A percentile compares a stretch with the other conserved stretches of the same genome.
These are phyloP conservation scores for Apiosordaria backusii DNA, from an alignment of 495 filamentous ascomycete species.

Conservation along the genomic window DNA sequence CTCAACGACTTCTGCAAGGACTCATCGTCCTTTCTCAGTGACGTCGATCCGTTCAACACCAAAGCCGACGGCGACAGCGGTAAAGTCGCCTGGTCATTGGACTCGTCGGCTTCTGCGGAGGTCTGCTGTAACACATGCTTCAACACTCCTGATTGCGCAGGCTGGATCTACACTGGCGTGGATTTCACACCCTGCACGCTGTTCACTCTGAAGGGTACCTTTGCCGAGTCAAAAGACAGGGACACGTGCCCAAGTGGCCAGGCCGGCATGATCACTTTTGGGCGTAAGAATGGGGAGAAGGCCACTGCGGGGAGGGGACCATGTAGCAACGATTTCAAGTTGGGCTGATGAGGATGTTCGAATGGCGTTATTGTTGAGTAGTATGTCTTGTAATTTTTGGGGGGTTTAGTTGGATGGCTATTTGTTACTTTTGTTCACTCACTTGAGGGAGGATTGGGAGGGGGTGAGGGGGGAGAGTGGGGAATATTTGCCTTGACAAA, in stretches of 20 bases:
- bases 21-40: slow-evolving; percentile 17
- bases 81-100: too few relatives aligned
- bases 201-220: slow-evolving; percentile 7
- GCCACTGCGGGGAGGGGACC: slow-evolving; percentile 20
- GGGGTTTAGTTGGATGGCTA: not conserved
- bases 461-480: too few relatives aligned
- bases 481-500: not conserved
- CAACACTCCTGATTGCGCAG: slow-evolving; percentile 16
- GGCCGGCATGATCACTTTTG: slow-evolving; percentile 11
- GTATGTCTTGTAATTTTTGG: not conserved
- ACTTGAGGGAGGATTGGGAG: not conserved
- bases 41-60: not conserved
- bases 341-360: not conserved
- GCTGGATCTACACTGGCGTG: slow-evolving; percentile 22
- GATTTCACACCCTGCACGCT: slow-evolving; percentile 25
- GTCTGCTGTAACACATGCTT: slow-evolving; percentile 26
- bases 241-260: slow-evolving; percentile 23
- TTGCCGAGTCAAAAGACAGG: not conserved
- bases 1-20: slow-evolving; percentile 15
- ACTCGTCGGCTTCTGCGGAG: slow-evolving; percentile 8
- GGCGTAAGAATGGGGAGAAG: not conserved
- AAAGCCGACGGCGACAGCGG: not conserved
- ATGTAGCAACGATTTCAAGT: slow-evolving; percentile 10
- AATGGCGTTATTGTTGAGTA: not conserved
- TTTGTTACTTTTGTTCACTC: not conserved